Percentiles rank a stretch among this genome's conserved stretches.
These are phyloP conservation scores for Fusarium albosuccineum DNA, from an alignment of 2,329 filamentous ascomycete species.

Conservation along the genomic window DNA sequence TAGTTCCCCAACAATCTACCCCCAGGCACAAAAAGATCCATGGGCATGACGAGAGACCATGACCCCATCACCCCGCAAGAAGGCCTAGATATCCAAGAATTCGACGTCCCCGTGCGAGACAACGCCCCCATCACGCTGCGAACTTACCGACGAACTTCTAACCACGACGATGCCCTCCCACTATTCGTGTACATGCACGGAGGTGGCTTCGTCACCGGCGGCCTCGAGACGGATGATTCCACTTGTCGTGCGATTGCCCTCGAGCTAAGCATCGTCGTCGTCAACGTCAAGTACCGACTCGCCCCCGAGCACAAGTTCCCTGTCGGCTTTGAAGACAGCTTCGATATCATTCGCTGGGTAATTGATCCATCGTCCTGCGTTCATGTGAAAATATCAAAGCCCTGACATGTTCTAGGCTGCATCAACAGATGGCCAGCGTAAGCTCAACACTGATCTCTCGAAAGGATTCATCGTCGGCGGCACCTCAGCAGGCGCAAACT, in stretches of 20 bases:
- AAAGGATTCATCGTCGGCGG: conserved; percentile 65
- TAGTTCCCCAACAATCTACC: conserved; percentile 47
- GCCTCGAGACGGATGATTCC: conserved; percentile 47
- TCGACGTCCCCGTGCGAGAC: conserved; percentile 40
- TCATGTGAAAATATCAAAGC: no score
- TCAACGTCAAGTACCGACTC: conserved; percentile 65
- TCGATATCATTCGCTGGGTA: conserved; percentile 53
- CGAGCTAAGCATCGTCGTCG: conserved; percentile 49
- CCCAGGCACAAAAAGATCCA: conserved; percentile 11
- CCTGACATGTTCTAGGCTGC: conserved; percentile 28
- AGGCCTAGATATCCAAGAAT: conserved; percentile 41
- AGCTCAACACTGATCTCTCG: conserved; percentile 56
- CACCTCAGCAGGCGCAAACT: conserved; percentile 65
- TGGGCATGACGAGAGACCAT: conserved; percentile 35
- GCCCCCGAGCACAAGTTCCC: conserved; percentile 65
- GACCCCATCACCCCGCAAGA: conserved; percentile 39
- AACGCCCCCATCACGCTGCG: conserved; percentile 33
- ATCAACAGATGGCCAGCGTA: conserved; percentile 40
- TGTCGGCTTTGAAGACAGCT: conserved; percentile 58
- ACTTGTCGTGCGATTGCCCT: conserved; percentile 43
- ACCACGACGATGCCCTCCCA: conserved; percentile 21
- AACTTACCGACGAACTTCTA: conserved; percentile 33
- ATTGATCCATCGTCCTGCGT: neutral
- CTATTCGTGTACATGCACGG: conserved; percentile 46
- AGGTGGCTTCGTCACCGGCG: conserved; percentile 44